Evolutionary conservation across 441 rosid species (phyloP), one percentile per base, ranked within the genome.

Genomic region (Pelargonium citronellum): DNA sequence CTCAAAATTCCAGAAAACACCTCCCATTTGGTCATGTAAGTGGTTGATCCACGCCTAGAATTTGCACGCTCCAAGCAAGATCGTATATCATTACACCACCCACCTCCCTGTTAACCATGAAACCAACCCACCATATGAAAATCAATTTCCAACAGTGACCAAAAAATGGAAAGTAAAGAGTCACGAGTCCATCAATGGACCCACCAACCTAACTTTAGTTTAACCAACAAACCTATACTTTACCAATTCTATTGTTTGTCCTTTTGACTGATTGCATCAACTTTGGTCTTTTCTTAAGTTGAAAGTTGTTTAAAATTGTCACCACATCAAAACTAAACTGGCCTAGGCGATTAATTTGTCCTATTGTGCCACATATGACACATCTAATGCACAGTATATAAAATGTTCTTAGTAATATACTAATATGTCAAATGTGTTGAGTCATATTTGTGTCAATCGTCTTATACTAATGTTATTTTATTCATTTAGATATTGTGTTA

Each of bases 71-170:
- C 95, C 74, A 74, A 62, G 79, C 97, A 94, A 24, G 97, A 88
- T 75, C 69, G 71, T 57, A 89, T 69, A 77, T 91, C 95, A 79
- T 91, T 89, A 67, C 98, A 94, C 98, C 97, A 94, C 71, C 96
- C 97, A 73, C 98, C 98, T 79, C 98, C 97, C 98, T 93, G 30
- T 17, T 65, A 55, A 67, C 13, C n/a, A 57, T 12, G 43, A 17
- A 57, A 2, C 20, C 27, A 57, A 22, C 22, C 17, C 11, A 55
- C 61, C 24, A 55, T 55, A 55, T 13, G 61, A 55, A 17, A 7
- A 17, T 17, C 20, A 53, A 5, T 4, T 55, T n/a, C 17, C 19
- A 17, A 20, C 19, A 17, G 5, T 55, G 61, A n/a, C 8, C 61
- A 61, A 9, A 61, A 9, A 10, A 10, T 1, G 19, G n/a, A 60